Evolutionary conservation across 2,329 filamentous ascomycete species (phyloP).

Genomic region (Cercospora sp.): DNA sequence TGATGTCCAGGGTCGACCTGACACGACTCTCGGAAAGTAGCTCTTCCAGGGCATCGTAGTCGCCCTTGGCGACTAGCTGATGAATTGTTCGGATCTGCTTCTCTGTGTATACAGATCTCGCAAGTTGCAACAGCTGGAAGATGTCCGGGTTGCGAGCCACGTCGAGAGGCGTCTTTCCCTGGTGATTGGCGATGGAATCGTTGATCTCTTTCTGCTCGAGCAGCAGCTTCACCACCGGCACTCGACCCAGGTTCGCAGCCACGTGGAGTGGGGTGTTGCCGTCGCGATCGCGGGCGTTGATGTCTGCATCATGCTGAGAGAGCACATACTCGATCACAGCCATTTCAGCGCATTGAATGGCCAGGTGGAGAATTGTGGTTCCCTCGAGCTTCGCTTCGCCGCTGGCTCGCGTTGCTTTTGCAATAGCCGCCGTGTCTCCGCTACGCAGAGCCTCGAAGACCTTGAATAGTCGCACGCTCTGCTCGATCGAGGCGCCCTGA

Average conservation of each 20-base stretch:
- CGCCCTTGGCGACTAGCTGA: slow-evolving; percentile 67
- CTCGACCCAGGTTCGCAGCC: slow-evolving; percentile 78
- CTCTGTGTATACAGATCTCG: slow-evolving; percentile 86
- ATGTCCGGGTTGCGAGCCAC: slow-evolving; percentile 90
- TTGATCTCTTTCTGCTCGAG: slow-evolving; percentile 83
- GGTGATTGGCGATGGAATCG: slow-evolving; percentile 80
- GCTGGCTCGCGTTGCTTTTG: slow-evolving; percentile 70
- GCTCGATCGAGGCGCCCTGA: slow-evolving; percentile 66
- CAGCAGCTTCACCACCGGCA: slow-evolving; percentile 76
- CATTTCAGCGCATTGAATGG: slow-evolving; percentile 91
- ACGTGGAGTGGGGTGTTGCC: slow-evolving; percentile 93
- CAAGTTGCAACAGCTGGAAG: slow-evolving; percentile 90
- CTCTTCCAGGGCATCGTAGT: slow-evolving; percentile 76
- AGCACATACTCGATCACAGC: slow-evolving; percentile 94
- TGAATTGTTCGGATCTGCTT: slow-evolving; percentile 82
- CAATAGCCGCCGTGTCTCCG: slow-evolving; percentile 88
- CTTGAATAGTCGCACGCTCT: slow-evolving; percentile 91
- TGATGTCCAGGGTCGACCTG: slow-evolving; percentile 86
- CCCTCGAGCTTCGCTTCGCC: slow-evolving; percentile 61
- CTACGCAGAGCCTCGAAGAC: slow-evolving; percentile 89
- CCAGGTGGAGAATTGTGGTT: slow-evolving; percentile 87
- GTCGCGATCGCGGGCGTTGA: slow-evolving; percentile 87
- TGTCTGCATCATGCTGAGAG: slow-evolving; percentile 62
- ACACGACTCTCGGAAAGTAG: slow-evolving; percentile 82
- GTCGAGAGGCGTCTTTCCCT: slow-evolving; percentile 83